Evolutionary conservation across 2,329 filamentous ascomycete genomes (phyloP).

Genomic region (Blastomyces parvus): DNA sequence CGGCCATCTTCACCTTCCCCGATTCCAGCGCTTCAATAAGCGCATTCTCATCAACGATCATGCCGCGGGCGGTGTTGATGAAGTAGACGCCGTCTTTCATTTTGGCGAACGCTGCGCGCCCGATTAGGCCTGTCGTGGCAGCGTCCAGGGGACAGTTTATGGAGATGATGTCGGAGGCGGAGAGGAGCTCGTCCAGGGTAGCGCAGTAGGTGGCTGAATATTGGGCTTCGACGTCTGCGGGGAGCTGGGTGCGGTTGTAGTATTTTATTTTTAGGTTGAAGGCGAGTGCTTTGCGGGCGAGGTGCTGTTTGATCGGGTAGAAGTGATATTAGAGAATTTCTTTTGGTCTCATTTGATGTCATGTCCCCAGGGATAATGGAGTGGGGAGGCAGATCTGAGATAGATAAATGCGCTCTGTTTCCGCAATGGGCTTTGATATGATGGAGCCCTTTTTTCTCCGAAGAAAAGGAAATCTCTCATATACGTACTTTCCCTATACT

Average conservation of each 20-base stretch:
- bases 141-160: slow-evolving; percentile 42
- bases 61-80: slow-evolving; percentile 45
- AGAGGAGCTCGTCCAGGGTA: slow-evolving; percentile 34
- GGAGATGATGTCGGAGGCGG: slow-evolving; percentile 35
- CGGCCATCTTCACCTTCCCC: slow-evolving; percentile 40
- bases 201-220: slow-evolving; percentile 31
- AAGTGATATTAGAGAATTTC: neutral
- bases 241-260: slow-evolving; percentile 33
- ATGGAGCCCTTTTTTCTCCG: no score
- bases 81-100: slow-evolving; percentile 43
- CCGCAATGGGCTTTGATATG: neutral
- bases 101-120: slow-evolving; percentile 30
- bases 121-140: slow-evolving; percentile 35
- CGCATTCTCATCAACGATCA: slow-evolving; percentile 42
- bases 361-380: neutral
- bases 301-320: slow-evolving; percentile 17
- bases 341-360: neutral
- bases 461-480: neutral
- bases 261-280: slow-evolving; percentile 41
- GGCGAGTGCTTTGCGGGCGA: slow-evolving; percentile 32
- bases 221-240: slow-evolving; percentile 27
- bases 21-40: slow-evolving; percentile 40
- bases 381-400: neutral
- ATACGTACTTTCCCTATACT: slow-evolving; percentile 36
- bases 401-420: neutral